phyloP scores from a whole-genome alignment of 2,329 filamentous ascomycete species.

The Talaromyces atroroseus region DNA sequence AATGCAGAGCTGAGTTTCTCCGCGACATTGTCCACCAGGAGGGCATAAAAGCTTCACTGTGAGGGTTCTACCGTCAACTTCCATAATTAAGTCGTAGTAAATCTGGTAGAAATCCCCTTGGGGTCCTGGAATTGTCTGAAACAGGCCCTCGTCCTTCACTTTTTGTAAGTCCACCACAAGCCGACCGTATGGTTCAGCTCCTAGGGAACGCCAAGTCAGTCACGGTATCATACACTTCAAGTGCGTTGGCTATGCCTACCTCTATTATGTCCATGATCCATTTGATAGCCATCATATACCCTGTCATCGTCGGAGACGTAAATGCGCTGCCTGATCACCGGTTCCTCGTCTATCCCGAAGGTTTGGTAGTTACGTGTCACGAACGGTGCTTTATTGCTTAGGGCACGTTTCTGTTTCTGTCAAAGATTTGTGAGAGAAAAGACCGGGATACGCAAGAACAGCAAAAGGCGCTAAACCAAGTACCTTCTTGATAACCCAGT shows the following conservation, averaged over 20 bases:
- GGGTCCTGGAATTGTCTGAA: not conserved
- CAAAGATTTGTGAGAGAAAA: not conserved
- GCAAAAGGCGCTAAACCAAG: not conserved
- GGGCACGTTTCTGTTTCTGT: not conserved
- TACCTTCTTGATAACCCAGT: constrained; percentile 1
- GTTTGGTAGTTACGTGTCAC: not conserved
- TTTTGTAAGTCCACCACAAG: not conserved
- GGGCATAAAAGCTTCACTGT: not conserved
- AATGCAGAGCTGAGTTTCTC: not conserved
- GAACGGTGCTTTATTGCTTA: not conserved
- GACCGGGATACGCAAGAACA: not conserved
- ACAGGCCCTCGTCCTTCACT: not conserved
- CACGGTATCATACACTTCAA: not conserved
- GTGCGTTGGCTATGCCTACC: not conserved
- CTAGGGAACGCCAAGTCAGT: not conserved
- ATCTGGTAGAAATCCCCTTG: not conserved
- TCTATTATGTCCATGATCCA: too few species aligned
- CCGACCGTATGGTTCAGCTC: not conserved
- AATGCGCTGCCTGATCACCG: not conserved
- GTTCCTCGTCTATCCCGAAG: not conserved
- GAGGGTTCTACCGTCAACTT: not conserved
- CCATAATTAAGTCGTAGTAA: not conserved
- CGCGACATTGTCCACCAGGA: not conserved
- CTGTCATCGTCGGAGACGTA: not conserved
- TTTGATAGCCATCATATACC: not conserved